Evolutionary conservation across 2,329 filamentous ascomycete species (phyloP), one percentile per base, ranked within the genome.

Genomic region (Gyromitra esculenta): DNA sequence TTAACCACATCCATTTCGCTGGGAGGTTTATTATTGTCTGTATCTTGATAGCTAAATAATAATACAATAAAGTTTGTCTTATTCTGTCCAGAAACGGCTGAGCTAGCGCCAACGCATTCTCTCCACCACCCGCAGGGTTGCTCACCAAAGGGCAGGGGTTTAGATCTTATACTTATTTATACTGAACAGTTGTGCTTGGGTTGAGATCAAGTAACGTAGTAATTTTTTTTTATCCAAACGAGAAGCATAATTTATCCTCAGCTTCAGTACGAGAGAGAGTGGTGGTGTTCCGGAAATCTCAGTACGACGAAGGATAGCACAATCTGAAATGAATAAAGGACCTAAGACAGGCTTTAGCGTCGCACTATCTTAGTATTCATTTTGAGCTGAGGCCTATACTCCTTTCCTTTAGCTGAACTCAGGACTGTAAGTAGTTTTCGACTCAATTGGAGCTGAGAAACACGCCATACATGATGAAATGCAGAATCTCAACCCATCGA

Each of bases 381-480:
- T 52, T 52, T 3, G 48, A 21, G 52, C 52, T 57, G 52, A 57
- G 52, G 15, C 6, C 1, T 11, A 21, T 31, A 0, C 4, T 31
- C 4, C 25, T 2, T 57, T 13, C 25, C 21, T 57, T 11, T 5
- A 57, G 18, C 48, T 52, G 48, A 52, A 52, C 25, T 52, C n/a
- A 52, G 48, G 48, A 45, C 7, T 45, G 41, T 45, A 9, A 1
- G 48, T 52, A 18, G 48, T 52, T 13, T 18, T 52, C n/a, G 52
- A 57, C 52, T 57, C 5, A 57, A 35, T 35, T 57, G 8, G 21
- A 31, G 52, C 52, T 57, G 52, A 35, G 21, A 52, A 52, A n/a
- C 0, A 13, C 1, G 8, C 1, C 48, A 18, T n/a, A 52, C n/a
- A 18, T 52, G 48, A 52, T 7, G 48, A 52, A 52, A 18, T 7